Base-by-base conservation (phyloP, 2,329 filamentous ascomycete genomes). In the Colletotrichum liriopes region DNA sequence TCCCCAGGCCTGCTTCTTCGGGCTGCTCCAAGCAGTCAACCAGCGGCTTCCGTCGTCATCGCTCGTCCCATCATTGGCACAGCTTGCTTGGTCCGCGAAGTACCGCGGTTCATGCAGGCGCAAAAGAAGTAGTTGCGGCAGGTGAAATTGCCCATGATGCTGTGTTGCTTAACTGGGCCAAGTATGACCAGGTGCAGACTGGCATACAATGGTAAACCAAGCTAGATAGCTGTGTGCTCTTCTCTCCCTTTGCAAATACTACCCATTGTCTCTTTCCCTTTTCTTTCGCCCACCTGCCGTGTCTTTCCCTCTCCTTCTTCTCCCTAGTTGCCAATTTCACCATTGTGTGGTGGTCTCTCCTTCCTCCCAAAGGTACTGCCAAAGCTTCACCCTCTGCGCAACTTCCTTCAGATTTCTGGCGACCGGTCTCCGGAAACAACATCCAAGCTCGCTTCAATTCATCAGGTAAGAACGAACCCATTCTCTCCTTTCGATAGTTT, bases 1-100 rank as follows among this genome's bases (percentile, higher is more conserved):
- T n/a, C 26, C 14, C 20, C 26, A 32, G 45, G 39, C 49, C 65
- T 60, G 45, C n/a, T 55, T 54, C 54, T 65, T 43, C 52, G 54
- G 54, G 35, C 41, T 43, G 41, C 59, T 45, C 26, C 49, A 35
- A 16, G 39, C 39, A 59, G 62, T 59, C 29, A 43, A 59, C 35
- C 39, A 51, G 65, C 49, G 23, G 45, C 11, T 41, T 43, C 16
- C 52, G 35, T 63, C 70, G 70, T 72, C 70, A 70, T 70, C 41
- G 23, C 39, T 65, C 56, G 20, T 72, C 62, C 52, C 45, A 60
- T 55, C n/a, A 45, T 43, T 61, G 45, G n/a, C 43, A 43, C 32
- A 14, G 3, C n/a, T 59, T 59, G 60, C 39, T 45, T 56, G 14
- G 59, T 20, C 54, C 59, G 23, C 66, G 52, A 23, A 49, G 41